Percentiles rank a stretch among this genome's conserved stretches.
These are phyloP conservation scores for Scytalidium lignicola DNA, from an alignment of 2,329 filamentous ascomycete species.

Conservation along the genomic window DNA sequence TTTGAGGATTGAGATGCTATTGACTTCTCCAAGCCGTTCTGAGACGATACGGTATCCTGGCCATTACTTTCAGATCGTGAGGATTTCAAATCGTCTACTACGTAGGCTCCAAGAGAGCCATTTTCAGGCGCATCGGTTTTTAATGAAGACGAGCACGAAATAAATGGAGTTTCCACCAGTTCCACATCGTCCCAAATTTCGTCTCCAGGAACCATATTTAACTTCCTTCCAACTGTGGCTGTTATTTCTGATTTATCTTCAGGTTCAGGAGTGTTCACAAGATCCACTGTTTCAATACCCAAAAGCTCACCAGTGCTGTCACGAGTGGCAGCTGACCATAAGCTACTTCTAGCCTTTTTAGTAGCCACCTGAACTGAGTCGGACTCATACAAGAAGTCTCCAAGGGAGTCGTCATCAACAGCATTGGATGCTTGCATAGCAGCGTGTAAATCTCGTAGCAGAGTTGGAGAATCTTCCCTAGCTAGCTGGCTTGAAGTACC, in stretches of 20 bases:
- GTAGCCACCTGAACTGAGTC: too few relatives aligned
- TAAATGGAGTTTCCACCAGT: neutral
- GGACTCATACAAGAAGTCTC: conserved; percentile 1
- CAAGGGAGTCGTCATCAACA: conserved; percentile 24
- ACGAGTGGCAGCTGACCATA: conserved; percentile 70
- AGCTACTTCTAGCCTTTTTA: conserved; percentile 28
- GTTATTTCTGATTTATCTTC: conserved; percentile 9
- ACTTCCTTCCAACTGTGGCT: conserved; percentile 1
- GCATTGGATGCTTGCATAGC: conserved; percentile 57
- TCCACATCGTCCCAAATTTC: conserved; percentile 23
- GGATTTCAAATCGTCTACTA: neutral
- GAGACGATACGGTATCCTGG: neutral
- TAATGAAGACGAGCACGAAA: neutral
- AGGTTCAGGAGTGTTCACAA: conserved; percentile 40
- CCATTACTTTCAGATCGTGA: neutral
- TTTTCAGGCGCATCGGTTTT: neutral
- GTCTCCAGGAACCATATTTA: conserved; percentile 2
- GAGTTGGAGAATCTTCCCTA: conserved; percentile 63
- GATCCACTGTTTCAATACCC: conserved; percentile 49
- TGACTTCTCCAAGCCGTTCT: neutral
- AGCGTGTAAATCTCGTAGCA: conserved; percentile 56
- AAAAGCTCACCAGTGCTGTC: conserved; percentile 60
- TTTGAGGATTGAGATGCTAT: neutral
- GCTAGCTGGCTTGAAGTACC: conserved; percentile 82
- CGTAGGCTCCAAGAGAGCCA: neutral